Percentiles rank a stretch among this genome's conserved stretches.
phyloP scores from a whole-genome alignment of 148 eudicot species.

The Suaeda aralocaspica region DNA sequence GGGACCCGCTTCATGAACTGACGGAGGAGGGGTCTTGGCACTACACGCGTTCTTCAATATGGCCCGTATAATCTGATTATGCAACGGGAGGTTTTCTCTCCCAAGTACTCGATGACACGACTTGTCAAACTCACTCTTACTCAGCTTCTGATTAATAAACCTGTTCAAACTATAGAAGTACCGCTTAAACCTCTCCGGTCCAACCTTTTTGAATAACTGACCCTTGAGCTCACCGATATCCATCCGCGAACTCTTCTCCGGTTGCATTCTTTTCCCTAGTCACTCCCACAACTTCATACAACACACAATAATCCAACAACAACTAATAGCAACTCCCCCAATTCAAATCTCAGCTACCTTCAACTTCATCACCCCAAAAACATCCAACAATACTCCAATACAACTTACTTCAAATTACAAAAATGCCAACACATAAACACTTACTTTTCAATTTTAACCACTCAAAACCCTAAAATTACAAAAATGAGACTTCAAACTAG shows the following conservation, averaged over 20 bases:
- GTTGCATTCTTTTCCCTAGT: slow-evolving; percentile 38
- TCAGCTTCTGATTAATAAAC: slow-evolving; percentile 43
- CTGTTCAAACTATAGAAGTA: slow-evolving; percentile 43
- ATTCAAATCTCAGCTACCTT: slow-evolving; percentile 17
- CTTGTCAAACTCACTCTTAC: slow-evolving; percentile 50
- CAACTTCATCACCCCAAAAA: slow-evolving; percentile 23
- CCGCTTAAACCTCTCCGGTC: slow-evolving; percentile 48
- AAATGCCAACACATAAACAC: slow-evolving; percentile 25
- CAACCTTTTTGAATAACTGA: slow-evolving; percentile 49
- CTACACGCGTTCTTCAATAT: slow-evolving; percentile 49
- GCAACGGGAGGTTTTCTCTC: slow-evolving; percentile 50
- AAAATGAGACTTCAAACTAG: slow-evolving; percentile 17
- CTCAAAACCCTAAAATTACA: slow-evolving; percentile 40
- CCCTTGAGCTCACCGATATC: slow-evolving; percentile 45
- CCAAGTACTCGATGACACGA: slow-evolving; percentile 48
- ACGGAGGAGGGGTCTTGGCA: slow-evolving; percentile 38
- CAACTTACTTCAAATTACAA: slow-evolving; percentile 19
- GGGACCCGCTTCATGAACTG: slow-evolving; percentile 36
- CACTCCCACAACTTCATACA: slow-evolving; percentile 34
- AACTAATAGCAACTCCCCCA: slow-evolving; percentile 20
- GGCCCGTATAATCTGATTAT: slow-evolving; percentile 53
- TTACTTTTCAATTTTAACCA: slow-evolving; percentile 18
- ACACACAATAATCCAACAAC: slow-evolving; percentile 18
- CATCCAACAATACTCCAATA: slow-evolving; percentile 9
- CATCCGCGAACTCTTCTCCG: slow-evolving; percentile 40